Conservation (phyloP, 306 rosid genomes). For the Ziziphus jujuba region DNA sequence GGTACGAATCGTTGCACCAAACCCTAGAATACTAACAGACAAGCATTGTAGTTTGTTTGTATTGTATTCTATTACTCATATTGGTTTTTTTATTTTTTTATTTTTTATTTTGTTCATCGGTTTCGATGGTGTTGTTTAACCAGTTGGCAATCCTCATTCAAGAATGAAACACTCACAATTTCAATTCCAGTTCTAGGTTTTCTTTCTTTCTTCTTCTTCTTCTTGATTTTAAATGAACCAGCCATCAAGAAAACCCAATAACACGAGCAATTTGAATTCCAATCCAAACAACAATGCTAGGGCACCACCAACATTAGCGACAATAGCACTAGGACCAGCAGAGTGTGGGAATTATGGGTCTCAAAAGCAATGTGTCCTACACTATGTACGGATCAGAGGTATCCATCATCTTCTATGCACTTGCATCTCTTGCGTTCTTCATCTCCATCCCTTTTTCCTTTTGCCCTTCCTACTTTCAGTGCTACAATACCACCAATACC, state of each 20-base stretch:
- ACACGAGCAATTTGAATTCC: background rate
- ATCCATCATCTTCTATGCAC: slow-evolving; percentile 70
- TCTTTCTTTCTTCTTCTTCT: background rate
- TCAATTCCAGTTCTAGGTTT: background rate
- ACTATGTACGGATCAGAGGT: slow-evolving; percentile 47
- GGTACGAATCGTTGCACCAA: no score
- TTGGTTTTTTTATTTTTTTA: no score
- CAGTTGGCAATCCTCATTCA: background rate
- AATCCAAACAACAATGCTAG: background rate
- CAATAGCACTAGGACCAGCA: background rate
- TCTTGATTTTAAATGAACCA: background rate
- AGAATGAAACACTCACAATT: background rate
- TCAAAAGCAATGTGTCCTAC: slow-evolving; percentile 45
- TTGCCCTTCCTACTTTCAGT: slow-evolving; percentile 72
- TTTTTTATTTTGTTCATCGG: no score
- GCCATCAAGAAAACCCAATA: background rate
- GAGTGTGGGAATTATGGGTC: slow-evolving; percentile 60
- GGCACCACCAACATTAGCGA: background rate
- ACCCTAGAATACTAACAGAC: no score
- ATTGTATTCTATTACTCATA: no score
- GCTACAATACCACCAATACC: slow-evolving; percentile 38
- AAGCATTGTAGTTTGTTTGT: no score
- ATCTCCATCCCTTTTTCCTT: slow-evolving; percentile 62
- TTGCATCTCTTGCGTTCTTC: slow-evolving; percentile 81
- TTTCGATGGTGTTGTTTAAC: no score